Conservation (phyloP, 2,329 filamentous ascomycete genomes). For the Fusarium virguliforme region DNA sequence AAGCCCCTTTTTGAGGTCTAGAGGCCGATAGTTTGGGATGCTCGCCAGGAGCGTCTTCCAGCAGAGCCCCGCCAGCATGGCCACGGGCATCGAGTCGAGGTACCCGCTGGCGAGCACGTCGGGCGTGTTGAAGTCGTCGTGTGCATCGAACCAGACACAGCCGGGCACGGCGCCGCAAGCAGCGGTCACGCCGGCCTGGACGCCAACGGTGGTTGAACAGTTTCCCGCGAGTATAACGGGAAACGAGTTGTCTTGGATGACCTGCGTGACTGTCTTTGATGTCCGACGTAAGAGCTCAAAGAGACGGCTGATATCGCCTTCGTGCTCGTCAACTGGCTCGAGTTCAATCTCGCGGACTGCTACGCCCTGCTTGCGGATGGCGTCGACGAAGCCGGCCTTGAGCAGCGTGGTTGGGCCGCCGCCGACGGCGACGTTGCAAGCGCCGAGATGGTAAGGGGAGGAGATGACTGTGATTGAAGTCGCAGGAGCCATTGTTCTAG, state of each 20-base stretch:
- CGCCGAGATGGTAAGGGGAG: conserved; percentile 60
- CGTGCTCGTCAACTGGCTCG: conserved; percentile 54
- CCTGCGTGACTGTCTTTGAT: conserved; percentile 53
- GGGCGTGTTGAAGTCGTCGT: conserved; percentile 59
- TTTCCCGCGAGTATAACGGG: conserved; percentile 60
- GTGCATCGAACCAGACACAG: conserved; percentile 62
- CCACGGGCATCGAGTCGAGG: conserved; percentile 52
- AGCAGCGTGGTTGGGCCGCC: conserved; percentile 56
- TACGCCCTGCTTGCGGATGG: conserved; percentile 49
- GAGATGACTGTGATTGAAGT: conserved; percentile 56
- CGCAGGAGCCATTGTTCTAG: conserved; percentile 19
- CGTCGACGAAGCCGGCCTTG: conserved; percentile 50
- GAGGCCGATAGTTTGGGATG: conserved; percentile 46
- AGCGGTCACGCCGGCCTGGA: conserved; percentile 54
- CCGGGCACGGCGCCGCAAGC: conserved; percentile 43
- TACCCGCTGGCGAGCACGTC: conserved; percentile 48
- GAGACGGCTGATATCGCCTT: conserved; percentile 59
- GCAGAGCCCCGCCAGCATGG: conserved; percentile 48
- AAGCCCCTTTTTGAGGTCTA: conserved; percentile 33
- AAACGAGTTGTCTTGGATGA: conserved; percentile 51
- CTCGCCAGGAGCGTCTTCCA: conserved; percentile 45
- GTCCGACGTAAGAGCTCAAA: conserved; percentile 60
- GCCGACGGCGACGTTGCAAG: conserved; percentile 57
- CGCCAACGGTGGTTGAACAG: conserved; percentile 57
- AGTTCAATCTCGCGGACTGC: conserved; percentile 48